Evolutionary conservation across 2,329 filamentous ascomycete species (phyloP).

Genomic region (Arthrobotrys sphaeroides): DNA sequence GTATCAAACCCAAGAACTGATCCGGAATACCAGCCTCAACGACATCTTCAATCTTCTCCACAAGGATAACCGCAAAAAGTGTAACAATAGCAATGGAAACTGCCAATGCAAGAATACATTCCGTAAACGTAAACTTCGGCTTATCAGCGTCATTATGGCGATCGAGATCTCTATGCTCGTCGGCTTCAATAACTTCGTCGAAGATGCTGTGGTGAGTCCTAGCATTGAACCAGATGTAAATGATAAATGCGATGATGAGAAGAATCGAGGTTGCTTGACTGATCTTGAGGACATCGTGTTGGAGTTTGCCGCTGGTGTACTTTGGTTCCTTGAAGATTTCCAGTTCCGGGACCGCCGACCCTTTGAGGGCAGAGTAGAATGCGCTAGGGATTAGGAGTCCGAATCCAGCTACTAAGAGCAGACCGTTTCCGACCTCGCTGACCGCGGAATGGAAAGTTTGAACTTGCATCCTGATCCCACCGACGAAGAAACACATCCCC

Average conservation of each 20-base stretch:
- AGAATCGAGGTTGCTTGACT: constrained; percentile 77
- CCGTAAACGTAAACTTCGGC: constrained; percentile 77
- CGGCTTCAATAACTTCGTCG: constrained; percentile 75
- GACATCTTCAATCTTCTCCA: constrained; percentile 76
- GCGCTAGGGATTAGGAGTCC: constrained; percentile 56
- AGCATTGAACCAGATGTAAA: constrained; percentile 77
- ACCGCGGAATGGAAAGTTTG: constrained; percentile 78
- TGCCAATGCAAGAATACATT: constrained; percentile 73
- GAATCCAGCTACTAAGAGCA: constrained; percentile 79
- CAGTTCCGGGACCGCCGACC: constrained; percentile 58
- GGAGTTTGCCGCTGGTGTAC: constrained; percentile 62
- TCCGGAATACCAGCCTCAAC: constrained; percentile 65
- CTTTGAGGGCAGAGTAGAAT: constrained; percentile 63
- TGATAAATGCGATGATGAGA: constrained; percentile 73
- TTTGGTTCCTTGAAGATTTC: constrained; percentile 61
- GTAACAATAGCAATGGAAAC: constrained; percentile 75
- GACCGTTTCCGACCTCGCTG: constrained; percentile 79
- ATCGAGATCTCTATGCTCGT: constrained; percentile 75
- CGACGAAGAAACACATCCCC: constrained; percentile 80
- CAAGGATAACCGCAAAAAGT: constrained; percentile 77
- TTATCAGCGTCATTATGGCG: constrained; percentile 69
- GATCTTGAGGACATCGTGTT: constrained; percentile 69
- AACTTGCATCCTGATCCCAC: constrained; percentile 74
- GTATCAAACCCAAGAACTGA: constrained; percentile 75
- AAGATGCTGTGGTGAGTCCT: constrained; percentile 80